Conservation (phyloP, 768 basidiomycete species). For the Auricularia sp. region DNA sequence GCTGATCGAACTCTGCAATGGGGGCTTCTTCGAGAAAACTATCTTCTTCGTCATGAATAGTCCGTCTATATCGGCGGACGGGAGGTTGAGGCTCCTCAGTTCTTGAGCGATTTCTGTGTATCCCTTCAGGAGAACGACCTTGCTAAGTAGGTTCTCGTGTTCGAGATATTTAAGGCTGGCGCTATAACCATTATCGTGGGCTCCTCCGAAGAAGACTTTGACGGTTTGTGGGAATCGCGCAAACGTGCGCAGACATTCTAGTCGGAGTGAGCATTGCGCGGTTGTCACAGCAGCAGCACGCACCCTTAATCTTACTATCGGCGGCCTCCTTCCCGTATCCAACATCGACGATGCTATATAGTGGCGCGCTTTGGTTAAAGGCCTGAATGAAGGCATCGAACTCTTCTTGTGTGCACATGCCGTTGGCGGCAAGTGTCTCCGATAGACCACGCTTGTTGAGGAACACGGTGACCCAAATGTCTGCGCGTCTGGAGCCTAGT, state of each 20-base stretch:
- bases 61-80: constrained; percentile 41
- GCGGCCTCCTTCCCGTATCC: constrained; percentile 64
- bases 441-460: constrained; percentile 51
- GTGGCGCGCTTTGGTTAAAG: constrained; percentile 58
- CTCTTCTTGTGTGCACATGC: constrained; percentile 16
- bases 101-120: constrained; percentile 52
- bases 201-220: constrained; percentile 62
- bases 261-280: neutral
- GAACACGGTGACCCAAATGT: constrained; percentile 69
- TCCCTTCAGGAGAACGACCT: constrained; percentile 53
- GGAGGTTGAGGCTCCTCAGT: constrained; percentile 46
- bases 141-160: constrained; percentile 53
- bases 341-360: constrained; percentile 61
- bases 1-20: neutral
- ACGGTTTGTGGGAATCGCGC: constrained; percentile 50
- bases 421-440: constrained; percentile 20
- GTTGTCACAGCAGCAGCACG: constrained; percentile 1
- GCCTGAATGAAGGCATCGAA: constrained; percentile 60
- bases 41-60: constrained; percentile 50
- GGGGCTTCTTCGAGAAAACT: neutral
- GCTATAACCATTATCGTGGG: constrained; percentile 66
- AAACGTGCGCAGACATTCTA: constrained; percentile 65
- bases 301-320: constrained; percentile 68
- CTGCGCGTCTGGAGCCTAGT: constrained; percentile 51
- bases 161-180: constrained; percentile 51